phyloP scores from a whole-genome alignment of 202 grass and related monocot genomes.

The Hordeum pubiflorum region DNA sequence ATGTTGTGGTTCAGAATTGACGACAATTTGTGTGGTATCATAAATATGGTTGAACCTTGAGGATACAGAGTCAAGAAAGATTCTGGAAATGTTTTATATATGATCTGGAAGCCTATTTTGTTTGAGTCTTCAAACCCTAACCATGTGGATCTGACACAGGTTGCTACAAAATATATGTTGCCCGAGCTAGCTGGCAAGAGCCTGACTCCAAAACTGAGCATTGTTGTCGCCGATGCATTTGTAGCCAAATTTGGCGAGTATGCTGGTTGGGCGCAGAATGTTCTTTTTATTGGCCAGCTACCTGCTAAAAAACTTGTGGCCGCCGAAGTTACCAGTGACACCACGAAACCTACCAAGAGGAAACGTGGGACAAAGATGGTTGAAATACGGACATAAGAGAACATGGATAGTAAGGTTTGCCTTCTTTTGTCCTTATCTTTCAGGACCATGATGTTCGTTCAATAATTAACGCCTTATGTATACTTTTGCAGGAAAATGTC shows the following conservation, averaged over 20 bases:
- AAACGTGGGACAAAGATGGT: conserved; percentile 25
- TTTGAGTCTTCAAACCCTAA: not conserved
- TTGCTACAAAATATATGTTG: conserved; percentile 73
- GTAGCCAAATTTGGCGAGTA: conserved; percentile 75
- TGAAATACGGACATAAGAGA: not conserved
- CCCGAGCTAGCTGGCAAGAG: conserved; percentile 67
- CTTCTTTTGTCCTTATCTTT: not conserved
- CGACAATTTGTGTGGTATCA: not conserved
- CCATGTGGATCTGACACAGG: conserved; percentile 38
- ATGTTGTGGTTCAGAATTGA: not conserved
- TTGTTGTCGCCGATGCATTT: conserved; percentile 62
- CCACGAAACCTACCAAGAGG: conserved; percentile 37
- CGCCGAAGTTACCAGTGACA: not conserved
- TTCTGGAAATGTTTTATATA: not conserved
- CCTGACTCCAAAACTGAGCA: conserved; percentile 59
- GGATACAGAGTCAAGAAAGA: not conserved
- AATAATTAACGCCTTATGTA: not conserved
- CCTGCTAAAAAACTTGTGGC: conserved; percentile 42
- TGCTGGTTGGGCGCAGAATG: conserved; percentile 94
- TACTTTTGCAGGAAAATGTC: not conserved
- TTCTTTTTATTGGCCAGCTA: conserved; percentile 82
- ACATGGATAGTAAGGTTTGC: not conserved
- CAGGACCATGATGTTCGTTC: not conserved
- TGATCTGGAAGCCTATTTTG: not conserved
- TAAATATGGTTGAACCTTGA: not conserved